These are phyloP conservation scores for Reutealis trisperma DNA, from an alignment of 345 rosid species.

Conservation along the genomic window DNA sequence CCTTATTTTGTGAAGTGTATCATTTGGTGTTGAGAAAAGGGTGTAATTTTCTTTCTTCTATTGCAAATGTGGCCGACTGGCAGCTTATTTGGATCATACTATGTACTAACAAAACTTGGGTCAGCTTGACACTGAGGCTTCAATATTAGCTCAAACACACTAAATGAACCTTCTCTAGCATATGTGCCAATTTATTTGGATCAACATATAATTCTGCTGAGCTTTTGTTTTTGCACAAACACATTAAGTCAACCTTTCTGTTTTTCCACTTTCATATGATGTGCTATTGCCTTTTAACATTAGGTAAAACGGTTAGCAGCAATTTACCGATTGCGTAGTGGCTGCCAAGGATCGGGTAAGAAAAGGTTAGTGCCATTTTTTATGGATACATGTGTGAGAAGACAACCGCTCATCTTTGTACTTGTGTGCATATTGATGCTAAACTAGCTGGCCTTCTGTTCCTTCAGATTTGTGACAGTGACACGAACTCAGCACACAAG, in stretches of 20 bases:
- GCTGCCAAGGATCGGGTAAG: conserved; percentile 79
- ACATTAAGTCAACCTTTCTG: background rate
- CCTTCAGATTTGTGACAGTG: conserved; percentile 74
- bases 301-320: conserved; percentile 75
- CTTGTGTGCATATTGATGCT: conserved; percentile 10
- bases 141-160: background rate
- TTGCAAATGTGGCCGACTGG: background rate
- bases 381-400: conserved; percentile 2
- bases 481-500: conserved; percentile 67
- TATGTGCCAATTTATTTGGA: too few relatives aligned
- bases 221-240: background rate
- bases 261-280: conserved; percentile 15
- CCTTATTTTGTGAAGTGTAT: background rate
- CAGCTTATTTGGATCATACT: background rate
- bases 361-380: conserved; percentile 47
- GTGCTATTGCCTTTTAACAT: background rate
- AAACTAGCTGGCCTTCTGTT: conserved; percentile 9
- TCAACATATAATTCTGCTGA: background rate
- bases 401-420: background rate
- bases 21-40: background rate
- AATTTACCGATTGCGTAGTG: conserved; percentile 62
- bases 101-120: background rate
- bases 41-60: background rate
- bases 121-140: background rate
- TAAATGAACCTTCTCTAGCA: background rate